Base-by-base conservation (phyloP, 805 yeast genomes). In the Torulaspora gathmanii region DNA sequence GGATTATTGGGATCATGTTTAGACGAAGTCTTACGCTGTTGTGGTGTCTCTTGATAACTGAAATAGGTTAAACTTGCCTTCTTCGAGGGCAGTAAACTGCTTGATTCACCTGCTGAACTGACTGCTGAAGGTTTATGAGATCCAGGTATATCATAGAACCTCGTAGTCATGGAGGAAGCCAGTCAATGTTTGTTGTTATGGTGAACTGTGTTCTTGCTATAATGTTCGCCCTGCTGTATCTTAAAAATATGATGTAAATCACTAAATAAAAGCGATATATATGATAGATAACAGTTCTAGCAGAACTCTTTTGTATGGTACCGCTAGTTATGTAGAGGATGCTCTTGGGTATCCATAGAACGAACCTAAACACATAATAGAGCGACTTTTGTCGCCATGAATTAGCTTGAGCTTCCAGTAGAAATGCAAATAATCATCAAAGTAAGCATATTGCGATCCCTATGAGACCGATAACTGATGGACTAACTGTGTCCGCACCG, bases 111-210 rank as follows among this genome's bases (percentile, higher is more conserved):
- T 16, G 50, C 29, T 13, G 40, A 30, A 11, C 41, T 8, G 16
- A 39, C 25, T 12, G 51, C 44, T 28, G 53, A 49, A 8, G 66
- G 68, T 41, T 51, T 58, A 49, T 57, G 70, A 5, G 65, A 41
- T 7, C 70, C 71, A 3, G 64, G 64, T 16, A 67, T 51, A n/a
- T 63, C 57, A 50, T 61, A 65, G 39, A 67, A 67, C 42, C 52
- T 53, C 26, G 63, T 54, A 10, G 42, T 50, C 61, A 58, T 59
- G 22, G 22, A 12, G 35, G 23, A 15, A 36, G 31, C 31, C 26
- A 5, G 17, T 20, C 6, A 5, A 11, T 25, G 37, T 31, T 13
- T 13, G 8, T 13, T 19, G 12, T 9, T 29, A 28, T 29, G 5
- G 10, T 15, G 17, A 11, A 31, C 12, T 31, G 20, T 31, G 17